Evolutionary conservation across 345 rosid genomes (phyloP), one percentile per base, ranked within the genome.

Genomic region (Cardamine occulta): DNA sequence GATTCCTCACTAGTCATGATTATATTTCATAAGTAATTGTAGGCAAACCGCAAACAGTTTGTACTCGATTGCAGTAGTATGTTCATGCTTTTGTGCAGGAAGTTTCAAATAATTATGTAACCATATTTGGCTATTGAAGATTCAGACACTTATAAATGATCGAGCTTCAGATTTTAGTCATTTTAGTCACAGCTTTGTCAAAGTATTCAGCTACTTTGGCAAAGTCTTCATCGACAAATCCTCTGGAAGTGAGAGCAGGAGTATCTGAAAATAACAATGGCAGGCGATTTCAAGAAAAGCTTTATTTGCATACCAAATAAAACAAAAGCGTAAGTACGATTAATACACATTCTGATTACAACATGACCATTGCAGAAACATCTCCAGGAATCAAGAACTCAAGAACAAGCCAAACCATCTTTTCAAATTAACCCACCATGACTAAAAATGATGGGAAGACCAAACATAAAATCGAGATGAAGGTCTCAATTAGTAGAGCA

Each of bases 341-440:
- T 64, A 72, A 84, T 85, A 94, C 99, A 97, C 99, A 95, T 95
- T 79, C 99, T 86, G 80, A 95, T 95, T 86, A 97, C 99, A 66
- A 97, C 99, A 31, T 97, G 99, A 95, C 99, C 99, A 95, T 95
- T 62, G 99, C 99, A 73, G 99, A 95, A 76, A 95, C 99, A 79
- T 95, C 99, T 73, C 99, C 99, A 17, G 99, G 99, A 72, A 95
- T n/a, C n/a, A n/a, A n/a, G n/a, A n/a, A n/a, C n/a, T n/a, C n/a
- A n/a, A n/a, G n/a, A n/a, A n/a, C n/a, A n/a, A n/a, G n/a, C n/a
- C n/a, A n/a, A n/a, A n/a, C n/a, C n/a, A n/a, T n/a, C n/a, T n/a
- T n/a, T n/a, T n/a, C n/a, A n/a, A n/a, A n/a, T n/a, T n/a, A n/a
- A n/a, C n/a, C n/a, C n/a, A n/a, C n/a, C n/a, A n/a, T n/a, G n/a